Conservation (phyloP, 768 basidiomycete genomes). For the Porphyrellus cyaneotinctus region DNA sequence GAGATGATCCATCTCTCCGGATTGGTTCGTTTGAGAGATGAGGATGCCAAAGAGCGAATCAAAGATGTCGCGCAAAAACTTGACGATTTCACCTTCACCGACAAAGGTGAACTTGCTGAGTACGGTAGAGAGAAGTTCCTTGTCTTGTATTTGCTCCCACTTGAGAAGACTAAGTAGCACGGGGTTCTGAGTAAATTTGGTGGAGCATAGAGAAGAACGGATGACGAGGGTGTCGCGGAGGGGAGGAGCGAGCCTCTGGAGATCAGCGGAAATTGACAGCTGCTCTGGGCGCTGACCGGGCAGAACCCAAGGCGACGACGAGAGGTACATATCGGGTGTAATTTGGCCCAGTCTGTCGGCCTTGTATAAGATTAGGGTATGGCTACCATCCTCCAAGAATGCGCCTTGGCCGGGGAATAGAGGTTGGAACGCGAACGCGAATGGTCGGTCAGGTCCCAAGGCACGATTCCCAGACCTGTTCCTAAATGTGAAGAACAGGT, state of each 20-base stretch:
- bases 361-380: conserved; percentile 78
- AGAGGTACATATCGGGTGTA: conserved; percentile 66
- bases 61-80: conserved; percentile 87
- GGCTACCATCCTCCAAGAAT: conserved; percentile 87
- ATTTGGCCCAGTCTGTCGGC: conserved; percentile 68
- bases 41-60: conserved; percentile 91
- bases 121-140: conserved; percentile 62
- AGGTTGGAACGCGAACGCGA: conserved; percentile 91
- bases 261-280: conserved; percentile 50
- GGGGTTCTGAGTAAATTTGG: conserved; percentile 85
- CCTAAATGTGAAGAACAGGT: conserved; percentile 92
- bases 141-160: conserved; percentile 71
- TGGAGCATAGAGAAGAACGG: conserved; percentile 89
- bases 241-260: conserved; percentile 62
- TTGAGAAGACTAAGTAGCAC: conserved; percentile 75
- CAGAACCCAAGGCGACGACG: conserved; percentile 57
- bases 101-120: conserved; percentile 88
- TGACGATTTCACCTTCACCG: conserved; percentile 91
- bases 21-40: conserved; percentile 65
- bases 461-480: conserved; percentile 58
- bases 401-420: conserved; percentile 72
- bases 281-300: conserved; percentile 60
- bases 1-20: conserved; percentile 75
- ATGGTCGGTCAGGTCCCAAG: conserved; percentile 61
- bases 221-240: conserved; percentile 75